Evolutionary conservation across 305 asterid species (phyloP).

Genomic region (Fraxinus floribunda): DNA sequence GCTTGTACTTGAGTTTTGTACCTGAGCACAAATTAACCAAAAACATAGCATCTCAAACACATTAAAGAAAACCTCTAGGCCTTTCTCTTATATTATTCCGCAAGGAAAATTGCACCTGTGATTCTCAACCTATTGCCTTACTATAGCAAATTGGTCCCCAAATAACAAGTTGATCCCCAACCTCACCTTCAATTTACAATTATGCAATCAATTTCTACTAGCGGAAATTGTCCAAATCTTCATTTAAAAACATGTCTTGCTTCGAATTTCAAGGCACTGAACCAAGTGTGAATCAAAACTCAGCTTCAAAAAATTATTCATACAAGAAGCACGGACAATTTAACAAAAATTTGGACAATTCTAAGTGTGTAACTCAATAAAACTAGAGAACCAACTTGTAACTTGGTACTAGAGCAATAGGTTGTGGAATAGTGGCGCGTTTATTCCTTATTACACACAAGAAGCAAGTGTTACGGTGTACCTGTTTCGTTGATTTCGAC

Average conservation of each 20-base stretch:
- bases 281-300: not conserved
- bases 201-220: not conserved
- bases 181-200: not conserved
- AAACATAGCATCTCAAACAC: not conserved
- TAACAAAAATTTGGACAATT: slow-evolving; percentile 13
- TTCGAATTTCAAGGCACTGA: not conserved
- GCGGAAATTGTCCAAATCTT: not conserved
- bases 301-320: not conserved
- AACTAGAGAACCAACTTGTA: not conserved
- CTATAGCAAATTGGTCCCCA: not conserved
- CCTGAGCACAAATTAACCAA: slow-evolving; percentile 41
- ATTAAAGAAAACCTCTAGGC: not conserved
- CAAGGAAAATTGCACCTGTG: not conserved
- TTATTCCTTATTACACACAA: not conserved
- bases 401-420: not conserved
- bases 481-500: slow-evolving; percentile 88
- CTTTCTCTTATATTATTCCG: not conserved
- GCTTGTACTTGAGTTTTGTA: slow-evolving; percentile 77
- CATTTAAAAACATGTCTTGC: not conserved
- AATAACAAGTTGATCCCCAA: not conserved
- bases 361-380: not conserved
- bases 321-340: not conserved
- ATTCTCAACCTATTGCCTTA: not conserved
- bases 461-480: slow-evolving; percentile 37
- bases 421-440: not conserved